Percentiles rank a stretch among this genome's conserved stretches.
These are phyloP conservation scores for Paspalum notatum DNA, from an alignment of 176 grass and related monocot genomes.

Conservation along the genomic window DNA sequence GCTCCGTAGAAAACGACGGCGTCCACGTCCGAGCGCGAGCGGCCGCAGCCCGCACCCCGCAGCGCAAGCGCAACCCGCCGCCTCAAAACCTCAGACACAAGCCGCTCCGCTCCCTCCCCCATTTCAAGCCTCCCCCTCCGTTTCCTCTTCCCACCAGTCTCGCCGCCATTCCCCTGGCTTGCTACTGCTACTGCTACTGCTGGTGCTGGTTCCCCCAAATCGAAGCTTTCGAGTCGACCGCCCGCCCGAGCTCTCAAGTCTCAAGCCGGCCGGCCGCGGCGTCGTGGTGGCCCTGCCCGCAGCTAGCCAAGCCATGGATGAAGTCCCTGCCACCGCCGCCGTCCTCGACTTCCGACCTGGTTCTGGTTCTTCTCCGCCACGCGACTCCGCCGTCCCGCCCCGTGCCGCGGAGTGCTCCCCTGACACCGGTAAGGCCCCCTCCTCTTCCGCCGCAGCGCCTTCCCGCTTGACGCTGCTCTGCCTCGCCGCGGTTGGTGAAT, in stretches of 20 bases:
- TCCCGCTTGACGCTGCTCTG: background rate
- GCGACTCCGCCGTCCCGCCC: background rate
- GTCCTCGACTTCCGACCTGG: constrained; percentile 43
- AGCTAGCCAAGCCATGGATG: constrained; percentile 55
- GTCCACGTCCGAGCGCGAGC: background rate
- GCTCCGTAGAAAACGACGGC: constrained; percentile 51
- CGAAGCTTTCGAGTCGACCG: background rate
- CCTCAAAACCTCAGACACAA: constrained; percentile 54
- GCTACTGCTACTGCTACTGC: background rate
- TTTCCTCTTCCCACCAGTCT: background rate
- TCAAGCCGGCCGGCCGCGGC: background rate
- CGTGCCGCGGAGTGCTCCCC: constrained; percentile 37
- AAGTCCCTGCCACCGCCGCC: constrained; percentile 48
- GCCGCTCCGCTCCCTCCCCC: constrained; percentile 22
- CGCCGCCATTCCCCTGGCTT: constrained; percentile 22
- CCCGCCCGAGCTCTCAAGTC: background rate
- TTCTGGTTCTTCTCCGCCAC: background rate
- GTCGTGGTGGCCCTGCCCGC: background rate
- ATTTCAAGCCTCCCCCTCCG: background rate
- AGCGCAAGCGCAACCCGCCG: constrained; percentile 27
- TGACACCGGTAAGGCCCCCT: constrained; percentile 49
- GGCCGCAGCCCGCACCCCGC: constrained; percentile 25
- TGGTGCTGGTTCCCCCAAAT: background rate
- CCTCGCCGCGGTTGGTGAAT: background rate
- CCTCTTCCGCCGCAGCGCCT: background rate